Base-by-base conservation (phyloP, 2,329 filamentous ascomycete genomes). In the Hymenoscyphus scutula region DNA sequence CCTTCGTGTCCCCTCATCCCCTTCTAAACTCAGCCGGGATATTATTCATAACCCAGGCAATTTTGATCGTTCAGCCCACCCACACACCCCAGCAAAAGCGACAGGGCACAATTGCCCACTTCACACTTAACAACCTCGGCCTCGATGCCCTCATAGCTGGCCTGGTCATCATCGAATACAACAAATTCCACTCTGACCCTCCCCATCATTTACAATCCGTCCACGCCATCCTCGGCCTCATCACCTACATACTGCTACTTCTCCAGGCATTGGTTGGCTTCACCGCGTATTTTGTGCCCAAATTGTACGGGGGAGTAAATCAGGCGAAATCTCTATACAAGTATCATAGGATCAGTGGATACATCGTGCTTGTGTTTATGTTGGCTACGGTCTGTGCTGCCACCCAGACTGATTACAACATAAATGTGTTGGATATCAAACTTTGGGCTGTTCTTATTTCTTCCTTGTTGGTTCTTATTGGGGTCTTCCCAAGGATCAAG, bases 11-110 rank as follows among this genome's bases (percentile, higher is more conserved):
- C 19, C 86, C 89, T 8, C 94, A 98, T 76, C 94, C 94, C 7
- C 87, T 97, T 73, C 80, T 88, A 63, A 81, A 84, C 77, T 81
- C 79, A 11, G 68, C 89, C 62, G 92, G 87, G 56, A 76, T 96
- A 63, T 81, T 97, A 65, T 81, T 91, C 62, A 81, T 95, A 70
- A 83, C 90, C 19, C 89, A 97, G 80, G 89, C 89, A 61, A 86
- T 93, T 67, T 86, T 98, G 59, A 79, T 95, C 69, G 84, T 98
- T 38, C 95, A 99, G 76, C 95, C 94, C 1, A 97, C 94, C 0
- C 84, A 90, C 70, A 90, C 90, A 0, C 79, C 87, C 1, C 76
- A 81, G 17, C 90, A 97, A 77, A 97, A 97, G 77, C 75, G 77
- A 41, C 71, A 77, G 41, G 85, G 84, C 38, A 81, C 84, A 65